A percentile compares a stretch with the other conserved stretches of the same genome.
Conservation (phyloP, 2,329 filamentous ascomycete species). For the Geosmithia morbida region DNA sequence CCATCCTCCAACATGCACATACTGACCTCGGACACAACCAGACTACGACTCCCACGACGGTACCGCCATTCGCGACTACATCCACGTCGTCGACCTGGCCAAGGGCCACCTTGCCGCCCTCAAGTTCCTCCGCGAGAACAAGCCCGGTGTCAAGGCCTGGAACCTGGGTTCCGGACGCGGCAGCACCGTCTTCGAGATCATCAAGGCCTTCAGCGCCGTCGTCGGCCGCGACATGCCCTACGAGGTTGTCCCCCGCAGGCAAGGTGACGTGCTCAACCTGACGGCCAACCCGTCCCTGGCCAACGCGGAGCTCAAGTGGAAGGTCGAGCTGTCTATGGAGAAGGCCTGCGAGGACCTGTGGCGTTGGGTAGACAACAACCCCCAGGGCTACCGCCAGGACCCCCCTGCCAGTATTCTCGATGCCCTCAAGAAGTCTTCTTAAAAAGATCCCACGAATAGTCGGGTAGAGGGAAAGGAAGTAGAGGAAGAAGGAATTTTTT, state of each 20-base stretch:
- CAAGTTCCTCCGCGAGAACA: slow-evolving; percentile 70
- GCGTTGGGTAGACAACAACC: slow-evolving; percentile 96
- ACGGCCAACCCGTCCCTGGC: slow-evolving; percentile 83
- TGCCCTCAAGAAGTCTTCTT: slow-evolving; percentile 30
- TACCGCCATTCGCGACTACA: slow-evolving; percentile 94
- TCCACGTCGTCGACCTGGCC: slow-evolving; percentile 86
- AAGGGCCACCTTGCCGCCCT: slow-evolving; percentile 78
- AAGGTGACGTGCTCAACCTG: slow-evolving; percentile 85
- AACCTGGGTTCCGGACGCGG: slow-evolving; percentile 91
- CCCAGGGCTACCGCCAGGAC: slow-evolving; percentile 82
- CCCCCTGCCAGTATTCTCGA: slow-evolving; percentile 74
- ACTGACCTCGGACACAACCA: slow-evolving; percentile 16
- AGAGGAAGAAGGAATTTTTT: neutral
- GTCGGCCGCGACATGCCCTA: slow-evolving; percentile 81
- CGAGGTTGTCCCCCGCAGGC: slow-evolving; percentile 67
- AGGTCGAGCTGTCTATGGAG: slow-evolving; percentile 79
- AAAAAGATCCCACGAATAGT: slow-evolving; percentile 9
- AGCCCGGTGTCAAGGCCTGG: slow-evolving; percentile 89
- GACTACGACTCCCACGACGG: slow-evolving; percentile 87
- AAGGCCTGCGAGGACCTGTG: slow-evolving; percentile 89
- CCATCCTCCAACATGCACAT: neutral
- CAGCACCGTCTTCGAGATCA: slow-evolving; percentile 93
- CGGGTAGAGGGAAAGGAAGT: slow-evolving; percentile 2
- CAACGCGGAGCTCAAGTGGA: slow-evolving; percentile 83
- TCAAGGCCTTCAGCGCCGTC: slow-evolving; percentile 80